Evolutionary conservation across 2,329 filamentous ascomycete genomes (phyloP).

Genomic region (Aureobasidium sp.): DNA sequence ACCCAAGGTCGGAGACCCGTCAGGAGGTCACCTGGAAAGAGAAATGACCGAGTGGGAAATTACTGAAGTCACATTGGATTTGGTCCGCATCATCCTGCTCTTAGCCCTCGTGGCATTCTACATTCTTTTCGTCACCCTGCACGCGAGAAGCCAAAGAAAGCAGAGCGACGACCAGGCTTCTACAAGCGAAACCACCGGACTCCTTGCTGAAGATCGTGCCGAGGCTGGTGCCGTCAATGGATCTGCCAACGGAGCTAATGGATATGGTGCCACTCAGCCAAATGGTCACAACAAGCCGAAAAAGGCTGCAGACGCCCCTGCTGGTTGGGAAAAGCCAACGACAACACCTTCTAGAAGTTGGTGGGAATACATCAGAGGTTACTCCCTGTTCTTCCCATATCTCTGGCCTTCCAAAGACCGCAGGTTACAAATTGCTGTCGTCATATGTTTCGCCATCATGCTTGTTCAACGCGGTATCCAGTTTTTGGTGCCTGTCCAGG

Average conservation of each 20-base stretch:
- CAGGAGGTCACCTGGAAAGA: conserved; percentile 25
- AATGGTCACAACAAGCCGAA: conserved; percentile 36
- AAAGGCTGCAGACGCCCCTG: conserved; percentile 33
- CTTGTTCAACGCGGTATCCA: conserved; percentile 77
- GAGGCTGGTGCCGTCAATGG: conserved; percentile 33
- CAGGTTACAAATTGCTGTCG: conserved; percentile 66
- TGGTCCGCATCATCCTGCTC: conserved; percentile 60
- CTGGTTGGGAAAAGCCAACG: conserved; percentile 81
- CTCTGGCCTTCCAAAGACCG: conserved; percentile 83
- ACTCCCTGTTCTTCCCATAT: conserved; percentile 91
- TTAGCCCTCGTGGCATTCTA: conserved; percentile 53
- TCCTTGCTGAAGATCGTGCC: conserved; percentile 44
- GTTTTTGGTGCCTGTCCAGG: conserved; percentile 72
- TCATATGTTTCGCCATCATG: conserved; percentile 75
- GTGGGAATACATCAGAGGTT: conserved; percentile 93
- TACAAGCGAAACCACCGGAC: conserved; percentile 54
- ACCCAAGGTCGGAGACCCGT: conserved; percentile 42
- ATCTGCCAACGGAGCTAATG: conserved; percentile 39
- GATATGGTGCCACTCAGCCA: conserved; percentile 42
- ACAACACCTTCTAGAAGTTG: conserved; percentile 81
- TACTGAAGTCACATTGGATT: conserved; percentile 57
- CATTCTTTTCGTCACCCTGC: conserved; percentile 41
- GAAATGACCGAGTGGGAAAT: conserved; percentile 52
- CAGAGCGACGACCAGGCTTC: conserved; percentile 29
- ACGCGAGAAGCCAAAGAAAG: conserved; percentile 28